Percentiles rank a stretch among this genome's conserved stretches.
These are phyloP conservation scores for Kingdonia uniflora DNA, from an alignment of 164 flowering plant species.

Conservation along the genomic window DNA sequence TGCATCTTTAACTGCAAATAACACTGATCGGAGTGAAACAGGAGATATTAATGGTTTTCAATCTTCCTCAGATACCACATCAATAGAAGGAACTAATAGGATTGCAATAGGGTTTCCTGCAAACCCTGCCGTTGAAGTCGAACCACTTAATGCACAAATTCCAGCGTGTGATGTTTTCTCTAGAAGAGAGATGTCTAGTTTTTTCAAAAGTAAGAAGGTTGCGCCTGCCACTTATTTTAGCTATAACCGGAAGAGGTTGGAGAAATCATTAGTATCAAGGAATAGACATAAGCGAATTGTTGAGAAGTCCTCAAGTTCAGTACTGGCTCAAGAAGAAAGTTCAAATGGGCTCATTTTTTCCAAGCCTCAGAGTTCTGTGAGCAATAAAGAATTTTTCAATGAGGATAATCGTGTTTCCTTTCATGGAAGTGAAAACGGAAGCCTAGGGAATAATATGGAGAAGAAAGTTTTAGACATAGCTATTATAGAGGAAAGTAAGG, in stretches of 20 bases:
- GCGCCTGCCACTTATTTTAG: conserved; percentile 39
- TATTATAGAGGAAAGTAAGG: conserved; percentile 10
- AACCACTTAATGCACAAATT: conserved; percentile 69
- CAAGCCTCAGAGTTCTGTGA: conserved; percentile 12
- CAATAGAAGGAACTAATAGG: conserved; percentile 9
- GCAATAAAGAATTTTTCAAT: conserved; percentile 14
- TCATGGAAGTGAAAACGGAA: conserved; percentile 20
- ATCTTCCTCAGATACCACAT: conserved; percentile 14
- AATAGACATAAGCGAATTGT: conserved; percentile 12
- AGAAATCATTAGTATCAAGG: conserved; percentile 21
- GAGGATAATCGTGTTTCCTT: conserved; percentile 15
- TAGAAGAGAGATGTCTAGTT: conserved; percentile 61
- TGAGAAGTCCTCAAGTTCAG: conserved; percentile 10
- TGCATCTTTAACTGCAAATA: conserved; percentile 10
- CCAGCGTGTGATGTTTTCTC: conserved; percentile 74
- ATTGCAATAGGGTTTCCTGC: conserved; percentile 15
- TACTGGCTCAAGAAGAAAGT: conserved; percentile 15
- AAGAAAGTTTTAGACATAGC: background rate
- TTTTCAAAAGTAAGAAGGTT: conserved; percentile 36
- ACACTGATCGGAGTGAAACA: conserved; percentile 11
- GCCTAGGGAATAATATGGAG: conserved; percentile 9
- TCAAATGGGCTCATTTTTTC: conserved; percentile 25
- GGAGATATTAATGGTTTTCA: conserved; percentile 11
- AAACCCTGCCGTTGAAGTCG: conserved; percentile 16
- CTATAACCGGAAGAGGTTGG: conserved; percentile 27